These are phyloP conservation scores for Tylopilus sp. DNA, from an alignment of 768 basidiomycete species.

Conservation along the genomic window DNA sequence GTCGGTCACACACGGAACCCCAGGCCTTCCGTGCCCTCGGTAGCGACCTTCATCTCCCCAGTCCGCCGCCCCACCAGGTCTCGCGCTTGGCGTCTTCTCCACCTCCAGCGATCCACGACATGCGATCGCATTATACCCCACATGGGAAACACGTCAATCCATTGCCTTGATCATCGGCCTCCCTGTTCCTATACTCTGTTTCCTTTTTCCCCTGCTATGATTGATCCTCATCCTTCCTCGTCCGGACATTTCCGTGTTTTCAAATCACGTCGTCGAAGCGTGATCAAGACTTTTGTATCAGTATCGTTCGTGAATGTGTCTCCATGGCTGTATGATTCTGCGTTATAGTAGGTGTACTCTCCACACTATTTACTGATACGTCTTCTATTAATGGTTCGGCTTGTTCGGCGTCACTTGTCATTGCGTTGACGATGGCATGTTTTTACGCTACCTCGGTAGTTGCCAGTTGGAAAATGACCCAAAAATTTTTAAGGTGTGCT, in stretches of 20 bases:
- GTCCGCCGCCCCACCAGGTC: slow-evolving; percentile 38
- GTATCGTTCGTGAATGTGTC: slow-evolving; percentile 26
- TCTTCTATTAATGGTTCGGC: slow-evolving; percentile 27
- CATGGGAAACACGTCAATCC: slow-evolving; percentile 48
- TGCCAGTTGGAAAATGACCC: slow-evolving; percentile 21
- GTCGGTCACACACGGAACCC: slow-evolving; percentile 57
- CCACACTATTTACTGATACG: slow-evolving; percentile 32
- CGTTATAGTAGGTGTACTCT: slow-evolving; percentile 33
- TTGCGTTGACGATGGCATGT: slow-evolving; percentile 11
- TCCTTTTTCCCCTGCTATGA: slow-evolving; percentile 16
- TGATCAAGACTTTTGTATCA: slow-evolving; percentile 32
- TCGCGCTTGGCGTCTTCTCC: slow-evolving; percentile 45
- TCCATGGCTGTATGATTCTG: slow-evolving; percentile 20
- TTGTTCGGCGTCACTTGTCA: slow-evolving; percentile 18
- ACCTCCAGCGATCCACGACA: slow-evolving; percentile 34
- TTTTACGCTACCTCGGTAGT: slow-evolving; percentile 27
- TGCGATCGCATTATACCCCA: slow-evolving; percentile 36
- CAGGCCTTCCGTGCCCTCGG: slow-evolving; percentile 47
- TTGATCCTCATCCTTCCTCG: slow-evolving; percentile 19
- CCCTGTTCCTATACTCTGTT: slow-evolving; percentile 15
- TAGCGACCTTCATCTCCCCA: slow-evolving; percentile 49
- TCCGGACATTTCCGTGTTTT: slow-evolving; percentile 29
- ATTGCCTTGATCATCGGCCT: slow-evolving; percentile 38
- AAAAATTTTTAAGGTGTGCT: slow-evolving; percentile 30
- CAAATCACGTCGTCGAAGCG: slow-evolving; percentile 23